Evolutionary conservation across 108 stramenopile species (phyloP), one percentile per base, ranked within the genome.

Genomic region (Nannochloropsis gaditana): DNA sequence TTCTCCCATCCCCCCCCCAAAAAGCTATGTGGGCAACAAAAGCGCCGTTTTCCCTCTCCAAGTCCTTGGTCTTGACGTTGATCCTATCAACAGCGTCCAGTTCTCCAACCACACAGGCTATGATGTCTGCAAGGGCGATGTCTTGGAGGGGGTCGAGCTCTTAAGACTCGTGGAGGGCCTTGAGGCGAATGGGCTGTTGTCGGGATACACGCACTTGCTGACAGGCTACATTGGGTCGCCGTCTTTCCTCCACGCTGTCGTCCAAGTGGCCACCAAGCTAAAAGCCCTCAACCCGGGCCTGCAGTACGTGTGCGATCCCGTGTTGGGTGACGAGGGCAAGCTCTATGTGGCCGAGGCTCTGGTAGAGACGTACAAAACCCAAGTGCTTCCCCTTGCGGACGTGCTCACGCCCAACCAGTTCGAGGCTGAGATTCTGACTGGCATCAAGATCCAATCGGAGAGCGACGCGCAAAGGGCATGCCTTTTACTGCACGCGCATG

Each of bases 361-460:
- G 45, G 90, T 92, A 41, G 91, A 80, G 6, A 87, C 91, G 79
- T 93, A 93, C 79, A 45, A 84, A 21, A 47, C 83, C 3, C 45
- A 80, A 41, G 90, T 93, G 81, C 42, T 93, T 31, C 92, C 96
- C 8, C 83, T 94, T 43, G 97, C 97, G 0, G 92, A 96, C 84
- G 93, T 97, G 21, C 90, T 98, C 19, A 99, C 99, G 44, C 99
- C 99, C 21, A 99, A 99, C 92, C 94, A 96, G 92, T 99, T 99
- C 90, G 99, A 99, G 92, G 90, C 92, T 17, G 95, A 98, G 89
- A 94, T 97, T 89, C 91, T 98, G 79, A 96, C 96, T 2, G 97
- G 96, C 45, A 89, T 95, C 41, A 43, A 59, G 44, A 93, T 98
- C 42, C 45, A 84, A 44, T 92, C 92, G 42, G 82, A 94, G 83